Evolutionary conservation across 768 basidiomycete species (phyloP).

Genomic region (Suillus americanus): DNA sequence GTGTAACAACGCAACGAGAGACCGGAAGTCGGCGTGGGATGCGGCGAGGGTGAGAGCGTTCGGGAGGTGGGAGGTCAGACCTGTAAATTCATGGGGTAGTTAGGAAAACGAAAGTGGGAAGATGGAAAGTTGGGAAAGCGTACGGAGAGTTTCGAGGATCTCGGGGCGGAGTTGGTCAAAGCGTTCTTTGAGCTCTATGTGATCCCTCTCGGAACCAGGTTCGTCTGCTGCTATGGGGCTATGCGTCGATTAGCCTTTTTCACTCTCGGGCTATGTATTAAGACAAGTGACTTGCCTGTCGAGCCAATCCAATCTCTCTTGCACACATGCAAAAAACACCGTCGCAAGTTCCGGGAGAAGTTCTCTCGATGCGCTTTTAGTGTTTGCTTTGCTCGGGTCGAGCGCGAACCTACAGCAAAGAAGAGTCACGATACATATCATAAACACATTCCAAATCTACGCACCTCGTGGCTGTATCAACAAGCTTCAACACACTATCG

Average conservation of each 20-base stretch:
- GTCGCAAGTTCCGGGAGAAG: constrained; percentile 65
- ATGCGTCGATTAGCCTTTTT: constrained; percentile 6
- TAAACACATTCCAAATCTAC: background rate
- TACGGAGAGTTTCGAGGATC: constrained; percentile 79
- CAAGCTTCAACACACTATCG: constrained; percentile 69
- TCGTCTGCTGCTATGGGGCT: constrained; percentile 50
- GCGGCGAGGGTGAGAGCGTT: constrained; percentile 85
- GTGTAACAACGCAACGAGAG: constrained; percentile 83
- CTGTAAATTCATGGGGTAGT: constrained; percentile 35
- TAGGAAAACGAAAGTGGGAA: constrained; percentile 3
- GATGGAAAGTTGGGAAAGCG: constrained; percentile 22
- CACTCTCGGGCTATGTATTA: background rate
- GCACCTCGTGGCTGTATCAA: constrained; percentile 54
- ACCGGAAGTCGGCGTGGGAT: constrained; percentile 81
- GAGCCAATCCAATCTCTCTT: constrained; percentile 71
- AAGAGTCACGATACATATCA: background rate
- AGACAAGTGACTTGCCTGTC: constrained; percentile 42
- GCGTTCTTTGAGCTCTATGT: constrained; percentile 57
- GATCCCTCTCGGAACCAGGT: constrained; percentile 52
- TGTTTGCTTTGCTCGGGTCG: constrained; percentile 1
- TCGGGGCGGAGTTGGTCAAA: constrained; percentile 75
- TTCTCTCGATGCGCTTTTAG: constrained; percentile 27
- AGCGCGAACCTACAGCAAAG: background rate
- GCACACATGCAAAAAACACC: constrained; percentile 61
- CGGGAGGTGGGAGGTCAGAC: constrained; percentile 60